Conservation (phyloP, 805 yeast species). For the Tetrapisispora iriomotensis region DNA sequence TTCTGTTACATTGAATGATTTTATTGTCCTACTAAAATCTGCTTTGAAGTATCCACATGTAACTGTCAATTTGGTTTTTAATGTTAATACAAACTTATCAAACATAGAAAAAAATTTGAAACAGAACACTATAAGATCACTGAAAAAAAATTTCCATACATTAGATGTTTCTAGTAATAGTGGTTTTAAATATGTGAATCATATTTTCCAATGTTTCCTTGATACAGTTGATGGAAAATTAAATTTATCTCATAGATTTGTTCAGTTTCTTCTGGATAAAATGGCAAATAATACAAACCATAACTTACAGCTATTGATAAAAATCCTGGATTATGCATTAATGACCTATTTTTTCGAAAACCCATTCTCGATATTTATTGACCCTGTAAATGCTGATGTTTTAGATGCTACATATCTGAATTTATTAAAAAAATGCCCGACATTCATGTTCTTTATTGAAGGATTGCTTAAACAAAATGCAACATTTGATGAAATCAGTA, state of each 20-base stretch:
- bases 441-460: conserved; percentile 29
- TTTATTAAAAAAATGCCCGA: conserved; percentile 24
- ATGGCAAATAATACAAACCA: conserved; percentile 28
- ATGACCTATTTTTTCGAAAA: conserved; percentile 29
- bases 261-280: conserved; percentile 23
- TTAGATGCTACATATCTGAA: conserved; percentile 22
- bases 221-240: conserved; percentile 29
- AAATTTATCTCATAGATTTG: conserved; percentile 24
- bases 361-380: conserved; percentile 29
- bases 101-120: conserved; percentile 27
- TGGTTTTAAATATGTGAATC: conserved; percentile 26
- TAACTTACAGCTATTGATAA: conserved; percentile 23
- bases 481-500: conserved; percentile 19
- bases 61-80: conserved; percentile 22
- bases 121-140: conserved; percentile 24
- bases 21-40: conserved; percentile 20
- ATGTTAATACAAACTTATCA: conserved; percentile 26
- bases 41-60: conserved; percentile 22
- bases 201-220: conserved; percentile 26
- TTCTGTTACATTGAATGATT: conserved; percentile 21
- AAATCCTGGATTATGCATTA: conserved; percentile 26
- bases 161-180: conserved; percentile 28
- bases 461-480: conserved; percentile 21
- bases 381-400: conserved; percentile 24
- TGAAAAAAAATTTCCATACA: conserved; percentile 19